Evolutionary conservation across 78 protist genomes (phyloP), one percentile per base, ranked within the genome.

Genomic region (Anaeramoeba ignava): DNA sequence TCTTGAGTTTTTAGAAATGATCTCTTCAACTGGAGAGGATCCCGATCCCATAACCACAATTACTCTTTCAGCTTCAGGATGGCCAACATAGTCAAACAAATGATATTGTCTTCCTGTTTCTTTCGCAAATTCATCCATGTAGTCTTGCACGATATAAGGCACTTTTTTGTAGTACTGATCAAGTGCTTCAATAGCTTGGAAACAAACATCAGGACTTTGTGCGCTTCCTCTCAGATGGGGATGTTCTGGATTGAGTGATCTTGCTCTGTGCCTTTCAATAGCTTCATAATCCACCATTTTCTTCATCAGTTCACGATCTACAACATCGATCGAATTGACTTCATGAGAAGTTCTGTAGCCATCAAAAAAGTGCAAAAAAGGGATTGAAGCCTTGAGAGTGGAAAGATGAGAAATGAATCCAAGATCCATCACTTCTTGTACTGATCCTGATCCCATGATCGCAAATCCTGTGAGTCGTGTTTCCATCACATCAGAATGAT

Each of bases 351-450:
- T 87, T 8, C 94, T 81, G 88, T 82, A 87, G 0, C 94, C 94
- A 67, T 91, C 94, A 54, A 87, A 91, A 80, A 91, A 89, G 85
- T 91, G 94, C 17, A 91, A 0, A 81, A 91, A 88, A 8, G 94
- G 94, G 0, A 89, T 54, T 3, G 68, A 23, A 0, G 81, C 3
- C 68, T 89, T 37, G 37, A 91, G 39, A 39, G 91, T 83, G 23
- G 92, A 0, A 1, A 84, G 36, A 82, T 89, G 92, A 3, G 92
- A 12, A 39, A 82, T 84, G 17, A 89, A 81, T 2, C 91, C 91
- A 36, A 83, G 42, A 68, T 91, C 92, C 78, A n/a, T 3, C 17
- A 17, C 84, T 82, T 89, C 91, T 68, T 91, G 94, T 31, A 87
- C 91, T 3, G 79, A 34, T 38, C 42, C 36, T 31, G 90, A 38